Evolutionary conservation across 2,329 filamentous ascomycete genomes (phyloP).

Genomic region (Myriosclerotinia curreyana): DNA sequence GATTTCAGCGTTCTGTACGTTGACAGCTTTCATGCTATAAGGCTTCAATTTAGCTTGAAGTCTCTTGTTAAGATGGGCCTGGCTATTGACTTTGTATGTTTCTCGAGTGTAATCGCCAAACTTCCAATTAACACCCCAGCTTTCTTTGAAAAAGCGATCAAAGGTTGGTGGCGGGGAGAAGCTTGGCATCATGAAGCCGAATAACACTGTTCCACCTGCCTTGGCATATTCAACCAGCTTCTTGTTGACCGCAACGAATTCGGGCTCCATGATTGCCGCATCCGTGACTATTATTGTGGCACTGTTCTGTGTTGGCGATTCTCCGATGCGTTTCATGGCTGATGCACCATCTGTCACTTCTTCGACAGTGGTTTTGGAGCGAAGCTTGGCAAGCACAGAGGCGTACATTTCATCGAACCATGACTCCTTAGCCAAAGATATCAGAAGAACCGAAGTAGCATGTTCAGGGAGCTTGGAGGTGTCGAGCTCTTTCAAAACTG

Average conservation of each 20-base stretch:
- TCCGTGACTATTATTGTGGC: neutral
- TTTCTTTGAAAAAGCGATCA: neutral
- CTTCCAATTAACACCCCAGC: neutral
- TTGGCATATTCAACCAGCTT: neutral
- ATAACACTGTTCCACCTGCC: neutral
- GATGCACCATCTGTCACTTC: neutral
- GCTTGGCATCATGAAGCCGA: neutral
- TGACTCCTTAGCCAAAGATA: neutral
- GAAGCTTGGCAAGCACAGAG: neutral
- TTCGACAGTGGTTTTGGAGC: neutral
- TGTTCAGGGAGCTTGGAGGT: neutral
- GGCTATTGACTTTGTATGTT: neutral
- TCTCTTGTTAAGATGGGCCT: neutral
- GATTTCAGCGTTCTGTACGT: neutral
- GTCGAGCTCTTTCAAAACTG: neutral
- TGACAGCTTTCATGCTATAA: neutral
- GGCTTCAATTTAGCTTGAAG: neutral
- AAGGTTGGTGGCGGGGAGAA: neutral
- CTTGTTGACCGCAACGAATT: neutral
- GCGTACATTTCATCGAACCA: neutral
- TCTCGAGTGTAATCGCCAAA: neutral
- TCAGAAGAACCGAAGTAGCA: neutral
- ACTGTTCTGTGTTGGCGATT: neutral
- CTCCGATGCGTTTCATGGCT: neutral
- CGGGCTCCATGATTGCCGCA: neutral